A percentile compares a stretch with the other conserved stretches of the same genome.
phyloP scores from a whole-genome alignment of 257 asterid genomes.

The Thymus mandschuricus region DNA sequence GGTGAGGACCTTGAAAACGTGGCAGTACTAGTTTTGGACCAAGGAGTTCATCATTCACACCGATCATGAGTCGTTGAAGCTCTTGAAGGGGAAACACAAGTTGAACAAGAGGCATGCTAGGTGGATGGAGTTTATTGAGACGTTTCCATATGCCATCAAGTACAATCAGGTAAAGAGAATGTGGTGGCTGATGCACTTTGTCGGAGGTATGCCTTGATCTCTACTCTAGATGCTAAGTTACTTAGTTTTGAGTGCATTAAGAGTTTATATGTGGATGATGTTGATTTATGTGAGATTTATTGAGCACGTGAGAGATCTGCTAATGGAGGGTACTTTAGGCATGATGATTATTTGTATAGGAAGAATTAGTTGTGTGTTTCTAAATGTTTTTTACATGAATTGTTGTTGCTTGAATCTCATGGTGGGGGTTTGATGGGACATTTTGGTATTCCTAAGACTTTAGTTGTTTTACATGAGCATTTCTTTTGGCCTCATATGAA shows the following conservation, averaged over 20 bases:
- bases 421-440: conserved; percentile 11
- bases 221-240: no score
- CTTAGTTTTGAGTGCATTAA: no score
- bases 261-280: no score
- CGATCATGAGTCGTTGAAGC: neutral
- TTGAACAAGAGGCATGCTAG: neutral
- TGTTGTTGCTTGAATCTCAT: conserved; percentile 2
- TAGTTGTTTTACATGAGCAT: no score
- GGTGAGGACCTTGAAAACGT: neutral
- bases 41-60: neutral
- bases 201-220: neutral
- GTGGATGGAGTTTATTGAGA: conserved; percentile 5
- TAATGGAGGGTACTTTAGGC: neutral
- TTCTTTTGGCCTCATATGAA: no score
- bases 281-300: no score
- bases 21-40: neutral
- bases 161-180: neutral
- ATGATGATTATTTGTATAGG: neutral
- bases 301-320: neutral
- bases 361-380: neutral
- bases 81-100: neutral
- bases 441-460: no score
- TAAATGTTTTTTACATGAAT: neutral
- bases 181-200: conserved; percentile 3
- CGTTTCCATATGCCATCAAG: neutral